Evolutionary conservation across 2,329 filamentous ascomycete genomes (phyloP).

Genomic region (Calonectria multiphialidica): DNA sequence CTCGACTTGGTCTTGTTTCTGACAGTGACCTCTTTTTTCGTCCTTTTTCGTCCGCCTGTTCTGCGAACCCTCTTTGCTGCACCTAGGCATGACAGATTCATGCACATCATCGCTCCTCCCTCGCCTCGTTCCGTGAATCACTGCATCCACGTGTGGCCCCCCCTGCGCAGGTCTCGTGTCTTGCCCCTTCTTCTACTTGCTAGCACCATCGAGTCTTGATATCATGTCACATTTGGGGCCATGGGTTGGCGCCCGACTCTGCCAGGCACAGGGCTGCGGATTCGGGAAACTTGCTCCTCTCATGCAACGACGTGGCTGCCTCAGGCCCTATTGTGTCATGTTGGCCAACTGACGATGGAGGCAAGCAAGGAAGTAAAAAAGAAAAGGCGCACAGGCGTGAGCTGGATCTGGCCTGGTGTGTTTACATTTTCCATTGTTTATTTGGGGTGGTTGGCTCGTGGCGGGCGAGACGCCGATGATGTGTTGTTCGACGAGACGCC

Average conservation of each 20-base stretch:
- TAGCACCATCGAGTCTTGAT: not conserved
- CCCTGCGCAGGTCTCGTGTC: not conserved
- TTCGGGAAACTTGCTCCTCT: not conserved
- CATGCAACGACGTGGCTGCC: conserved; percentile 16
- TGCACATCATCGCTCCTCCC: conserved; percentile 17
- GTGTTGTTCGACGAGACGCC: conserved; percentile 16
- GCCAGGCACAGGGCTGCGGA: conserved; percentile 13
- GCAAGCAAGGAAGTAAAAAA: not conserved
- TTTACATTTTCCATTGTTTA: conserved; percentile 8
- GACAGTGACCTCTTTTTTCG: too few relatives aligned
- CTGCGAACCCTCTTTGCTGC: conserved; percentile 12
- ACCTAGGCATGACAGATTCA: not conserved
- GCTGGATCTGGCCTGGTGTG: not conserved
- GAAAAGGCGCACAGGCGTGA: not conserved
- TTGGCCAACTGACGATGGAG: not conserved
- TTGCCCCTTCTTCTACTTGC: not conserved
- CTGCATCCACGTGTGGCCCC: conserved; percentile 4
- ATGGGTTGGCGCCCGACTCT: conserved; percentile 12
- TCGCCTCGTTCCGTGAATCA: conserved; percentile 7
- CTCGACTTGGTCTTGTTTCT: not conserved
- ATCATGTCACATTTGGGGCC: not conserved
- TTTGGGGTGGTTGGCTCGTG: conserved; percentile 16
- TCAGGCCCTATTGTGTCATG: not conserved
- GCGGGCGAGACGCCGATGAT: conserved; percentile 5
- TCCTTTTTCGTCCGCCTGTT: conserved; percentile 3